A percentile compares a stretch with the other conserved stretches of the same genome.
Evolutionary conservation across 495 filamentous ascomycete species (phyloP).

Genomic region (Friedmanniomyces endolithicus): DNA sequence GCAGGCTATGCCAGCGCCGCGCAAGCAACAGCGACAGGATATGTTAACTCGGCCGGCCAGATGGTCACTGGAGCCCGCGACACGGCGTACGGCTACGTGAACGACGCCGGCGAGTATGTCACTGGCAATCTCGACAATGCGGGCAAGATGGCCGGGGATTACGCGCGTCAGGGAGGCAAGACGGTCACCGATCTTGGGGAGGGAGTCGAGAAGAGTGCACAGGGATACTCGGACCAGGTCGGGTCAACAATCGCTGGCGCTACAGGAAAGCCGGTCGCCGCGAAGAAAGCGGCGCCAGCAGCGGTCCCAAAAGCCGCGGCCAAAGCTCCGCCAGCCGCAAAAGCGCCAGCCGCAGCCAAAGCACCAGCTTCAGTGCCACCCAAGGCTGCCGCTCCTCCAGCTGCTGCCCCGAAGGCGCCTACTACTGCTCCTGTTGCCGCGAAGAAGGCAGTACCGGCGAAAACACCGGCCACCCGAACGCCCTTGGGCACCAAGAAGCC

Average conservation of each 20-base stretch:
- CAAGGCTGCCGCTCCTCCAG: not conserved
- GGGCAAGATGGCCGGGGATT: constrained; percentile 1
- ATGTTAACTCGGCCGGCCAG: not conserved
- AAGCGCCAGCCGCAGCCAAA: not conserved
- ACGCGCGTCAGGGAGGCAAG: not conserved
- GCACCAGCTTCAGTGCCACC: not conserved
- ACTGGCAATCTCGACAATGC: constrained; percentile 7
- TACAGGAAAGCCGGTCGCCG: not conserved
- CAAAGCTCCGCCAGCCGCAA: not conserved
- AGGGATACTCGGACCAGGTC: constrained; percentile 1
- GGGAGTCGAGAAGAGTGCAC: constrained; percentile 1
- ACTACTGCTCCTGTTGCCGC: not conserved
- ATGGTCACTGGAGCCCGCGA: not conserved
- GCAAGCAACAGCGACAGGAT: not conserved
- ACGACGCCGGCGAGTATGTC: constrained; percentile 6
- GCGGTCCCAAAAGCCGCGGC: no score
- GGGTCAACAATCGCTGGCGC: not conserved
- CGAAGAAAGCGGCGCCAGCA: constrained; percentile 1
- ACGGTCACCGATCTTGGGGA: not conserved
- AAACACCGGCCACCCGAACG: not conserved
- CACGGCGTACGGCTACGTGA: constrained; percentile 4
- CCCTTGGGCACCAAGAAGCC: constrained; percentile 1
- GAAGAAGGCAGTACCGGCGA: not conserved
- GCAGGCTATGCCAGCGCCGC: not conserved
- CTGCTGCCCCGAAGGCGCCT: not conserved